Base-by-base conservation (phyloP, 2,329 filamentous ascomycete genomes). In the Escovopsis weberi region DNA sequence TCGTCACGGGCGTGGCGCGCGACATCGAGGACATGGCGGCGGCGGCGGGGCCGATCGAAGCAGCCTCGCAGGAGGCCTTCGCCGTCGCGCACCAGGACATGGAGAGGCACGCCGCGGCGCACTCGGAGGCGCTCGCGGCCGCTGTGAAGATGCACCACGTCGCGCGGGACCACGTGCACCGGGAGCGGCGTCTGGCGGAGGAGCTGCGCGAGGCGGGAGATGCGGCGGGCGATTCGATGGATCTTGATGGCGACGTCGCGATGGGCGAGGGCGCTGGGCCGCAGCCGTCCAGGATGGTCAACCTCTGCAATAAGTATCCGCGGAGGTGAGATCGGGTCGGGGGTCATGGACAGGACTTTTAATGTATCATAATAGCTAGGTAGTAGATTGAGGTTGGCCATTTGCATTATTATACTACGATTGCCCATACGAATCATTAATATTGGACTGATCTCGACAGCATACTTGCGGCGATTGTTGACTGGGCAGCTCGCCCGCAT, bases 1-100 rank as follows among this genome's bases (percentile, higher is more conserved):
- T 43, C 37, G 38, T 39, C 2, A 26, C 40, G 7, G 35, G 28
- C 12, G n/a, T 40, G 4, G 38, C 39, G 23, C 23, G 7, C 32
- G 34, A 40, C 10, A 9, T 9, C 35, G 23, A 40, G 4, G 28
- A 44, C 1, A 38, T 41, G 38, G 33, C 38, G 35, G 23, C 28
- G 15, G n/a, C 34, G 18, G 37, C 34, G 23, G 37, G 9, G 12
- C 34, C 49, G 30, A 8, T 39, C 19, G 32, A 45, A 11, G 32
- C 53, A 4, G 50, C 48, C 15, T 50, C 3, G 6, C 10, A 19
- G 7, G 26, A 41, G 19, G 26, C 8, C 1, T 26, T 37, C 2
- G 33, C 39, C 2, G 34, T 37, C 15, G 36, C 40, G 23, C 12
- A 38, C 2, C 1, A 28, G 0, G 11, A 19, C 9, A 40, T 38